Evolutionary conservation across 768 basidiomycete genomes (phyloP), one percentile per base, ranked within the genome.

Genomic region (Termitomyces heimii): DNA sequence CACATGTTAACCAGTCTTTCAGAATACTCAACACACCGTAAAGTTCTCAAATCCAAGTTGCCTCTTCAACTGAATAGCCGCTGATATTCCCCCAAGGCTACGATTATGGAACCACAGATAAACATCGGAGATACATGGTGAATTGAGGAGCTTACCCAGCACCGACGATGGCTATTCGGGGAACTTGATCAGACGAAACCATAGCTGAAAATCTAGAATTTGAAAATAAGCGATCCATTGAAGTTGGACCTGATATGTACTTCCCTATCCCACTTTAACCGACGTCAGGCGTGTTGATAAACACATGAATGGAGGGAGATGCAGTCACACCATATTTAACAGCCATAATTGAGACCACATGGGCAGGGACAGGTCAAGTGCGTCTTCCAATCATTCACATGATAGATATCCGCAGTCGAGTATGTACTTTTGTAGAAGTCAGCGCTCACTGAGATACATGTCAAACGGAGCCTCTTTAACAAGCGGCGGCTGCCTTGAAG

Each of bases 71-170:
- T 70, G 72, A 52, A 83, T 78, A 22, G 78, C 82, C 18, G 75
- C 70, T 31, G 78, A 71, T 46, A 83, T 77, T 13, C 81, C 80
- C 6, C 73, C 76, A 32, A 81, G 56, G 2, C 80, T 81, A 45
- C n/a, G 16, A 53, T 34, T 8, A 54, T 35, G 3, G 10, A 18
- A 12, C 24, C 34, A 26, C 31, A 49, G 5, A 48, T 31, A 14
- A 34, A 18, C 34, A 24, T 35, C 39, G 20, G 24, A 37, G 20
- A 34, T 7, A 29, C 6, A 18, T 37, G 18, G 20, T 52, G 13
- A 51, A 6, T 8, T 18, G 4, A 32, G 32, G 12, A 13, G 65
- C 72, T 58, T 63, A 82, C 80, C 80, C 79, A 22, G 80, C 81
- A 47, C 81, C 80, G 44, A 82, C 72, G 51, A 83, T 78, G 40